These are phyloP conservation scores for Ramaria rubella DNA, from an alignment of 768 basidiomycete genomes.

Conservation along the genomic window DNA sequence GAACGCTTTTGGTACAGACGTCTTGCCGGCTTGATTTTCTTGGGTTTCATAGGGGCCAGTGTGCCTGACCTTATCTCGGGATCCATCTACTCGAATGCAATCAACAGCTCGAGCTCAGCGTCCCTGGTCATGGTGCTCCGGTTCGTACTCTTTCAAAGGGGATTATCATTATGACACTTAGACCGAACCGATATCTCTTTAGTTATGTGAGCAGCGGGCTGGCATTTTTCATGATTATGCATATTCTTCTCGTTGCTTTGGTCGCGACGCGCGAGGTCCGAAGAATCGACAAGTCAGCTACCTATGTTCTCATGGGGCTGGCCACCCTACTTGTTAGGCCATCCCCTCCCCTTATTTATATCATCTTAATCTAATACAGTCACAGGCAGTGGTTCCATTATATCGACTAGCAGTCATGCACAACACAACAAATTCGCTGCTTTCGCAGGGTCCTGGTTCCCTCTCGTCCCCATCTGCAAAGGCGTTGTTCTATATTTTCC, in stretches of 20 bases:
- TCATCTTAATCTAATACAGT: background rate
- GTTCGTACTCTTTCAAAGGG: conserved; percentile 7
- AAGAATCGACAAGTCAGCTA: conserved; percentile 23
- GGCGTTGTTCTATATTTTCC: conserved; percentile 38
- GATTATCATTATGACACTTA: background rate
- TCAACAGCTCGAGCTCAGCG: conserved; percentile 15
- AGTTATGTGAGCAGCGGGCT: conserved; percentile 27
- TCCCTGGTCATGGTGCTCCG: conserved; percentile 17
- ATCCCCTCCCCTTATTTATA: too few species aligned
- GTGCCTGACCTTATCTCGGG: conserved; percentile 25
- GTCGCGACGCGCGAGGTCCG: conserved; percentile 24
- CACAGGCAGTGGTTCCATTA: conserved; percentile 23
- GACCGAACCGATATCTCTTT: too few species aligned
- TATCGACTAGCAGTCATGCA: conserved; percentile 39
- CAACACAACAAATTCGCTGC: conserved; percentile 28
- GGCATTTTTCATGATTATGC: conserved; percentile 21
- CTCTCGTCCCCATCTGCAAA: conserved; percentile 33
- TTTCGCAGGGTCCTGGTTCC: conserved; percentile 23
- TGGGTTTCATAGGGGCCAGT: conserved; percentile 27
- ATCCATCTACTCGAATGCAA: conserved; percentile 21
- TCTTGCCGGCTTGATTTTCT: conserved; percentile 19
- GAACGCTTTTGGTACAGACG: conserved; percentile 27
- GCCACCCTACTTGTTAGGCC: conserved; percentile 28
- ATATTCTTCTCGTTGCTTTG: conserved; percentile 15
- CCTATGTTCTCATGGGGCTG: conserved; percentile 18